Evolutionary conservation across 805 yeast species (phyloP), one percentile per base, ranked within the genome.

Genomic region (Komagataella ulmi): DNA sequence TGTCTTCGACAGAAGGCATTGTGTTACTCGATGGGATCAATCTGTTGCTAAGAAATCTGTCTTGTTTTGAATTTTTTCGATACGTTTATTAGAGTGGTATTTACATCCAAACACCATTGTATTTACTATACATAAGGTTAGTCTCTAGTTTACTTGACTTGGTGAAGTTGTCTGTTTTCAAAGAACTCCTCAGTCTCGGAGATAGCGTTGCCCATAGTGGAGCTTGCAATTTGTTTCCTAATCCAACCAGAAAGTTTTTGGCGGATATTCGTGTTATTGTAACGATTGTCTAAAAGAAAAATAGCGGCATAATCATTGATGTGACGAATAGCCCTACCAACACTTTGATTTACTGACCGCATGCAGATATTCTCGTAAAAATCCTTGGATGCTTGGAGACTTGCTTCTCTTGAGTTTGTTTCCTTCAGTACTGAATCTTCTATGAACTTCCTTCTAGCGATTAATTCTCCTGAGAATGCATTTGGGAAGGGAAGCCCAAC

Each of bases 401-500:
- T 86, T 23, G 70, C 70, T 21, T 61, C 56, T 8, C 52, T 56
- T 1, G 80, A 63, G 0, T 75, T 76, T 0, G 88, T 88, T 3
- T 62, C 62, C 18, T 61, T 65, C 1, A 74, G n/a, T 0, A 80
- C 73, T 45, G 67, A 68, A 2, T 66, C 60, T 56, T 84, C 88
- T 44, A 90, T 75, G 59, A 74, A 87, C 24, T 76, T 73, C 56
- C 81, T 70, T 61, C 80, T 85, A 10, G 95, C 86, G 23, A 84
- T 74, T 57, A 89, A 69, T 57, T 88, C 96, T 47, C 91, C 95
- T 24, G 93, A 82, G 59, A 75, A 77, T 0, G 84, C 76, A 63
- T 89, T 91, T 0, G 98, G 97, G 59, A 76, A 91, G 2, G 98
- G 97, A 45, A 91, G 63, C 0, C 97, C 98, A 10, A 88, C 71